Evolutionary conservation across 2,329 filamentous ascomycete species (phyloP).

Genomic region (Gnomoniopsis sp.): DNA sequence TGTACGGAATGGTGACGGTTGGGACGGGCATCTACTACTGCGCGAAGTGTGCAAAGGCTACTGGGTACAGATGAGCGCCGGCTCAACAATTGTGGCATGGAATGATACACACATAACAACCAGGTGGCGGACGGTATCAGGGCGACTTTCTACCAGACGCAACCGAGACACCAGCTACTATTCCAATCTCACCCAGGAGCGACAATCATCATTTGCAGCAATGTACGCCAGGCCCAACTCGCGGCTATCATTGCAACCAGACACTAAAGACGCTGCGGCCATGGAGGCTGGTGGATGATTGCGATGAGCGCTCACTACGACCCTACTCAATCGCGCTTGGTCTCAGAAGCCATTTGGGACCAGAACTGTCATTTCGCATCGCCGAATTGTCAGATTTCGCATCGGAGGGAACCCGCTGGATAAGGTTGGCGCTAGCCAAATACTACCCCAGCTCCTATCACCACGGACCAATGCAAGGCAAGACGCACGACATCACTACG

Average conservation of each 20-base stretch:
- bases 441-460: neutral
- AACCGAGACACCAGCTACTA: too few species aligned
- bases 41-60: constrained; percentile 59
- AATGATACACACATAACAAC: neutral
- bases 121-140: too few species aligned
- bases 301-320: neutral
- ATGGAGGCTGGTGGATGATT: neutral
- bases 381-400: neutral
- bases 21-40: constrained; percentile 66
- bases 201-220: neutral
- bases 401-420: neutral
- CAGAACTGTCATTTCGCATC: neutral
- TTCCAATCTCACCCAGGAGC: too few species aligned
- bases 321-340: neutral
- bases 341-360: neutral
- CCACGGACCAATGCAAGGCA: neutral
- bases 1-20: constrained; percentile 62
- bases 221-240: neutral
- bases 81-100: neutral
- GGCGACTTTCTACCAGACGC: too few species aligned
- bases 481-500: neutral
- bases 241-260: neutral
- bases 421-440: neutral
- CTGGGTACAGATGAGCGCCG: constrained; percentile 55
- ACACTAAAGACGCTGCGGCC: neutral